Evolutionary conservation across 306 rosid species (phyloP).

Genomic region (Dalbergia cochinchinensis): DNA sequence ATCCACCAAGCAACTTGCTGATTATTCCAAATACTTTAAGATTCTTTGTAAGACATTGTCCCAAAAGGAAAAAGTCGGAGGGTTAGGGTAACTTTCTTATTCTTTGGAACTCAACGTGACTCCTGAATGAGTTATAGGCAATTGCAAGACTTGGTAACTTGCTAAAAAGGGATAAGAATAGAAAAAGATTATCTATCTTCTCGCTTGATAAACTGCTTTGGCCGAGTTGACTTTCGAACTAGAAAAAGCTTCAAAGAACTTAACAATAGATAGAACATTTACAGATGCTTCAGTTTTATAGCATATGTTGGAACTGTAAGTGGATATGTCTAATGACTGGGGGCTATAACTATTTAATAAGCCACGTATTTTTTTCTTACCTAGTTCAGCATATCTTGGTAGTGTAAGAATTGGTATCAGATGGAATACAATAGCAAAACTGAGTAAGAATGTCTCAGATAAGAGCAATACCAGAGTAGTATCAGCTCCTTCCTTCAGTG

Average conservation of each 20-base stretch:
- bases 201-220: not conserved
- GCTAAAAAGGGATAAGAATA: not conserved
- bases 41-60: not conserved
- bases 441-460: too few relatives aligned
- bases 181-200: not conserved
- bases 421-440: too few relatives aligned
- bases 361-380: not conserved
- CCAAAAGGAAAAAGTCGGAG: not conserved
- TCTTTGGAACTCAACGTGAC: not conserved
- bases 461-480: too few relatives aligned
- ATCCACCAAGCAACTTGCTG: not conserved
- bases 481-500: too few relatives aligned
- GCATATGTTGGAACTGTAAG: not conserved
- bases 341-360: not conserved
- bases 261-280: not conserved
- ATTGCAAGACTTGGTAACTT: not conserved
- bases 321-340: not conserved
- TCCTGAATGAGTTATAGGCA: not conserved
- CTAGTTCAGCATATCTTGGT: slow-evolving; percentile 15
- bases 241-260: not conserved
- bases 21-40: not conserved
- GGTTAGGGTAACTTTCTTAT: not conserved
- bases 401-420: too few relatives aligned
- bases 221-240: not conserved
- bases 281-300: not conserved